Percentiles rank a stretch among this genome's conserved stretches.
phyloP scores from a whole-genome alignment of 805 yeast genomes.

The Candida koratica region DNA sequence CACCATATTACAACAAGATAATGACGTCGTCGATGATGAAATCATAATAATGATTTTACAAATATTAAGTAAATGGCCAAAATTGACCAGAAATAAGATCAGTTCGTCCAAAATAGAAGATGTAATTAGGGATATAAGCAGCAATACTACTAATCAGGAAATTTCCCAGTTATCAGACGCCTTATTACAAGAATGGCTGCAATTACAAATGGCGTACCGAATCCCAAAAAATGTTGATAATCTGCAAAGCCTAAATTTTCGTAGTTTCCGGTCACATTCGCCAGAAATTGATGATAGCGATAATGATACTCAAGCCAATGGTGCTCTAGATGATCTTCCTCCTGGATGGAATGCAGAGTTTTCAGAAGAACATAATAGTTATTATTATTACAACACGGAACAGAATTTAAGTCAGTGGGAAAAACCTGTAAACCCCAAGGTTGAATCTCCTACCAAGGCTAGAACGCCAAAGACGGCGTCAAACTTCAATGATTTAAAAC shows the following conservation, averaged over 20 bases:
- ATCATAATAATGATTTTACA: constrained; percentile 49
- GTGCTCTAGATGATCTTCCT: constrained; percentile 42
- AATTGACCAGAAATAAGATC: constrained; percentile 73
- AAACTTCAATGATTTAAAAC: constrained; percentile 17
- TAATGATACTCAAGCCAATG: neutral
- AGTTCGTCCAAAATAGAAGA: constrained; percentile 69
- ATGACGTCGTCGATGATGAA: constrained; percentile 22
- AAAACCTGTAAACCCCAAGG: constrained; percentile 34
- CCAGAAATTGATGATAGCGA: constrained; percentile 5
- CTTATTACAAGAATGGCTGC: constrained; percentile 65
- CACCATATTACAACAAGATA: constrained; percentile 45
- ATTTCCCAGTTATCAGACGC: constrained; percentile 35
- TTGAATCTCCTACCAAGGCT: constrained; percentile 19
- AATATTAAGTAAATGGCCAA: constrained; percentile 51
- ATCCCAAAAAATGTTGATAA: constrained; percentile 58
- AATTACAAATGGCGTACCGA: constrained; percentile 74
- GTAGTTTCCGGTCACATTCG: constrained; percentile 20
- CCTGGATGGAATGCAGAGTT: constrained; percentile 63
- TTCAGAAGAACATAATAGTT: constrained; percentile 41
- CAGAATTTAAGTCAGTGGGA: constrained; percentile 56
- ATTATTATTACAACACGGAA: constrained; percentile 53
- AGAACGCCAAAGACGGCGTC: constrained; percentile 14
- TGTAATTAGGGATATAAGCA: constrained; percentile 45
- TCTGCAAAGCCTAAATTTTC: constrained; percentile 15
- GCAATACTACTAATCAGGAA: constrained; percentile 20